These are phyloP conservation scores for Dioscorea zingiberensis DNA, from an alignment of 106 monocot species.

Conservation along the genomic window DNA sequence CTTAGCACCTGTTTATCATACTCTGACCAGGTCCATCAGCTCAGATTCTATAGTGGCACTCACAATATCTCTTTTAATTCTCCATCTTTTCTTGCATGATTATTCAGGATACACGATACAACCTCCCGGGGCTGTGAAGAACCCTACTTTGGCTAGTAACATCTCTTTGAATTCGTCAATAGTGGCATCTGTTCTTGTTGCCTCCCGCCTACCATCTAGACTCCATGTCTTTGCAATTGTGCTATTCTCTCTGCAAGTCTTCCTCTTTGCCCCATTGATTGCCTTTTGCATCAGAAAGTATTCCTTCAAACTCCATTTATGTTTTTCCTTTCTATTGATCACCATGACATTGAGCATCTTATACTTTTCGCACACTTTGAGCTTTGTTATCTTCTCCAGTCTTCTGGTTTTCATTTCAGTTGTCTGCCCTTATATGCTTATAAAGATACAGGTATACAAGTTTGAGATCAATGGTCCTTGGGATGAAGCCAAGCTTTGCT, in stretches of 20 bases:
- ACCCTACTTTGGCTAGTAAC: slow-evolving; percentile 61
- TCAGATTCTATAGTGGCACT: slow-evolving; percentile 91
- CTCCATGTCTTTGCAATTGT: slow-evolving; percentile 85
- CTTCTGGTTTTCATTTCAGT: slow-evolving; percentile 67
- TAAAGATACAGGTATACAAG: slow-evolving; percentile 97
- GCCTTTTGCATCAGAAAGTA: slow-evolving; percentile 66
- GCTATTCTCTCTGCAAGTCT: slow-evolving; percentile 88
- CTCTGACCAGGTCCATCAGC: slow-evolving; percentile 86
- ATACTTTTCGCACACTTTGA: slow-evolving; percentile 49
- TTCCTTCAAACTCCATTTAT: slow-evolving; percentile 49
- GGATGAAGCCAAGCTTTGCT: slow-evolving; percentile 99
- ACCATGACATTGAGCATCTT: slow-evolving; percentile 38
- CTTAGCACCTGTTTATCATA: slow-evolving; percentile 79
- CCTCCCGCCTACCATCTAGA: slow-evolving; percentile 82
- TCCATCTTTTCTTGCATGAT: slow-evolving; percentile 95
- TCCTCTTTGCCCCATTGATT: slow-evolving; percentile 70
- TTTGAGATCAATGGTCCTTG: slow-evolving; percentile 99
- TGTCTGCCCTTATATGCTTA: slow-evolving; percentile 90
- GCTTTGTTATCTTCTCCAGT: slow-evolving; percentile 50
- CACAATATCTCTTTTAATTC: slow-evolving; percentile 51
- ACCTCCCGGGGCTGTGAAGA: slow-evolving; percentile 60
- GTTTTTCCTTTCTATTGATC: slow-evolving; percentile 59
- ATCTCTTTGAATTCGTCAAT: slow-evolving; percentile 93
- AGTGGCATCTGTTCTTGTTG: slow-evolving; percentile 82
- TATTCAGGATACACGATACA: slow-evolving; percentile 63